Evolutionary conservation across 2,329 filamentous ascomycete genomes (phyloP), one percentile per base, ranked within the genome.

Genomic region (Arachnopeziza araneosa): DNA sequence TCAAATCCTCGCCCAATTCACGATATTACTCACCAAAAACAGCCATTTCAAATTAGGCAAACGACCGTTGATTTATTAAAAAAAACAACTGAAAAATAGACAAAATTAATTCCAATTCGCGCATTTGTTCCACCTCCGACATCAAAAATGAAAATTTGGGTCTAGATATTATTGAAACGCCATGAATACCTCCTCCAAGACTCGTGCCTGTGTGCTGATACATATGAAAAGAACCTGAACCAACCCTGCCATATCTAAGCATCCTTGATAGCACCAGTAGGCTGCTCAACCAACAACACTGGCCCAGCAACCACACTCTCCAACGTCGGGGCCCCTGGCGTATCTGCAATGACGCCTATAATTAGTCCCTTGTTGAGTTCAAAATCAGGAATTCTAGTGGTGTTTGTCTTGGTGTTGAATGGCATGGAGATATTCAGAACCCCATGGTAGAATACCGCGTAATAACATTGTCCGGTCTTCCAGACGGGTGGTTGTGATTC

Each of bases 391-490:
- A 77, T 73, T 0, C 66, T 70, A 2, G 75, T 72, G 7, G 59
- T 65, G 58, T 75, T 73, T 2, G 64, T 67, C 23, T 61, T 64
- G 0, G 71, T 73, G 54, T 77, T 66, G 56, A 76, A 73, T 1
- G 74, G 73, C 21, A 74, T 69, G 14, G 72, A 73, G 50, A 74
- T 65, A 49, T 75, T 75, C 22, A 64, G 36, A 24, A 75, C 24
- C 1, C 71, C 75, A 58, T 77, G 75, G 68, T 75, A 77, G 67
- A 74, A 77, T 26, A 77, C 75, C 17, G 74, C 74, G 60, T 74
- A 75, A 60, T 77, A 77, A 36, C 59, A 53, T 2, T 62, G 22
- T 0, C 63, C 67, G 50, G 72, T 70, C 14, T 57, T 50, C 21
- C 69, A 71, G 51, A 64, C 64, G 50, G 73, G 73, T 9, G 61